Evolutionary conservation across 768 basidiomycete species (phyloP).

Genomic region (Tephrocybe sp.): DNA sequence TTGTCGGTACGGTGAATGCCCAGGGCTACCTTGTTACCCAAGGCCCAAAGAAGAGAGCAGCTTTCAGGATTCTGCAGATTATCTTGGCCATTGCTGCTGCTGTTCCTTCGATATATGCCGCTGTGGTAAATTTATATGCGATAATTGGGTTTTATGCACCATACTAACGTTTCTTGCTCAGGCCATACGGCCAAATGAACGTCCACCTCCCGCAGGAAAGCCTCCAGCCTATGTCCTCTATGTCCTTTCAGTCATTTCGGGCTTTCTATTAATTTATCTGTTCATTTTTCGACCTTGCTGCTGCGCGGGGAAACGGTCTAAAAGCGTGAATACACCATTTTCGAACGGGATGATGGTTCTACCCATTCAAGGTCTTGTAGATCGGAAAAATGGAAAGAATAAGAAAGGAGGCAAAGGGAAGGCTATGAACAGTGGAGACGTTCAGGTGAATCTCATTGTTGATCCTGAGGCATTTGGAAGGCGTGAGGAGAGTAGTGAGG

Average conservation of each 20-base stretch:
- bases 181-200: slow-evolving; percentile 51
- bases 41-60: slow-evolving; percentile 58
- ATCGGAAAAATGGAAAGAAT: slow-evolving; percentile 39
- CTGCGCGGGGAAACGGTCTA: slow-evolving; percentile 33
- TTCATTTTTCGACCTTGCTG: slow-evolving; percentile 62
- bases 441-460: slow-evolving; percentile 74
- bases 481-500: slow-evolving; percentile 33
- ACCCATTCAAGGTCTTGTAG: slow-evolving; percentile 53
- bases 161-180: slow-evolving; percentile 22
- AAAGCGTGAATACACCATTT: slow-evolving; percentile 25
- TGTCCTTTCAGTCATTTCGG: slow-evolving; percentile 50
- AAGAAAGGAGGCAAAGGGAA: slow-evolving; percentile 32
- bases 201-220: slow-evolving; percentile 50
- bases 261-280: slow-evolving; percentile 49
- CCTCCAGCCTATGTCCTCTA: slow-evolving; percentile 58
- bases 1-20: slow-evolving; percentile 57
- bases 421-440: slow-evolving; percentile 43
- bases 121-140: slow-evolving; percentile 42
- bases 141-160: neutral
- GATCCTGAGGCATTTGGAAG: slow-evolving; percentile 57
- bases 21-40: slow-evolving; percentile 60
- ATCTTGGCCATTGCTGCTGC: slow-evolving; percentile 50
- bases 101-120: slow-evolving; percentile 60
- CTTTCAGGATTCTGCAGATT: slow-evolving; percentile 46
- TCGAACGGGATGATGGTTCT: slow-evolving; percentile 57